Evolutionary conservation across 768 basidiomycete genomes (phyloP).

Genomic region (Trametes gibbosa): DNA sequence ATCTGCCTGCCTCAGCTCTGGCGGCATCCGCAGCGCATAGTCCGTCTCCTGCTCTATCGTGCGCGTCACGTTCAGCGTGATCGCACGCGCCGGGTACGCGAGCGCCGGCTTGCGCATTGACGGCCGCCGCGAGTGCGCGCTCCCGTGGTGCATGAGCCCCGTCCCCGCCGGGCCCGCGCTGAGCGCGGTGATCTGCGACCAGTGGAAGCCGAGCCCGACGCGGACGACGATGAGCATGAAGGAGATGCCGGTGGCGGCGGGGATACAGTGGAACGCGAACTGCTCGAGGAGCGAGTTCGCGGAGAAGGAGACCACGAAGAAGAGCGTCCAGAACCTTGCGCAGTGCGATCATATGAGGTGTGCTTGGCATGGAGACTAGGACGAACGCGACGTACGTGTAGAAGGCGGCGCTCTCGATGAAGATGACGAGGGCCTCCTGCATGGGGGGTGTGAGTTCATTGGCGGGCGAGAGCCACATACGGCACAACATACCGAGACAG

Average conservation of each 20-base stretch:
- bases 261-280: conserved; percentile 14
- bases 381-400: conserved; percentile 4
- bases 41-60: conserved; percentile 16
- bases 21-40: conserved; percentile 3
- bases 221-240: conserved; percentile 19
- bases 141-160: too few relatives aligned
- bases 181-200: conserved; percentile 1
- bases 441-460: neutral
- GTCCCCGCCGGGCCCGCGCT: neutral
- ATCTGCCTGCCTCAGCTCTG: neutral
- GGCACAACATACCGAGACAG: neutral
- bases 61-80: conserved; percentile 10
- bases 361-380: neutral
- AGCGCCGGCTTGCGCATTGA: neutral
- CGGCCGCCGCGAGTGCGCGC: neutral
- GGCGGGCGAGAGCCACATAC: too few relatives aligned
- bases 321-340: conserved; percentile 9
- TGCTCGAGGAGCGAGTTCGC: conserved; percentile 6
- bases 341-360: neutral
- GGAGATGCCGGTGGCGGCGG: conserved; percentile 17
- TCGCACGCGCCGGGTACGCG: conserved; percentile 1
- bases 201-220: conserved; percentile 17
- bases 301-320: conserved; percentile 10
- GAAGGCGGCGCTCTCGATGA: conserved; percentile 15
- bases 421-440: conserved; percentile 14